Conservation (phyloP, 2,329 filamentous ascomycete species). For the Beauveria sp. region DNA sequence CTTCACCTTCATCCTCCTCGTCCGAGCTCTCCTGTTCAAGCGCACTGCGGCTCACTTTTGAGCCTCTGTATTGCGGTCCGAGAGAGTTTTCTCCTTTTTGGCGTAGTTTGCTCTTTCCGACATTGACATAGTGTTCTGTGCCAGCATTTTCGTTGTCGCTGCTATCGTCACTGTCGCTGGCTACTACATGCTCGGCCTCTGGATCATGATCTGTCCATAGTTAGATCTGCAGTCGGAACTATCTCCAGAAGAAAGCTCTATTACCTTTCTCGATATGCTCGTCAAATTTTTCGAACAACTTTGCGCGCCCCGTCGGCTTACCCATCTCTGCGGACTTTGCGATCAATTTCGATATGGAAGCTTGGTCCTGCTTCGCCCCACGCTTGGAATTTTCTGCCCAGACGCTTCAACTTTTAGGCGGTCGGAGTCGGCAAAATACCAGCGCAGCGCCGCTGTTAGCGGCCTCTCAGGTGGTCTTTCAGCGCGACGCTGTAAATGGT, state of each 20-base stretch:
- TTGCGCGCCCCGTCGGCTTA: constrained; percentile 44
- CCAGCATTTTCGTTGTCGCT: constrained; percentile 50
- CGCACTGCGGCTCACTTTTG: constrained; percentile 62
- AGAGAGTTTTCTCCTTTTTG: constrained; percentile 61
- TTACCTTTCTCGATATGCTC: constrained; percentile 56
- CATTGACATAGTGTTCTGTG: constrained; percentile 78
- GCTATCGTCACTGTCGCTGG: constrained; percentile 41
- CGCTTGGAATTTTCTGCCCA: constrained; percentile 26
- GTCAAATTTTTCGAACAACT: constrained; percentile 55
- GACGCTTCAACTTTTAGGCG: constrained; percentile 43
- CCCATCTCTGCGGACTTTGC: constrained; percentile 36
- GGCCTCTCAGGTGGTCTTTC: background rate
- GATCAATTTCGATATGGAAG: constrained; percentile 13
- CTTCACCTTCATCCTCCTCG: constrained; percentile 42
- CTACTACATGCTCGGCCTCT: constrained; percentile 56
- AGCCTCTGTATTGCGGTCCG: constrained; percentile 73
- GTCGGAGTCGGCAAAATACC: constrained; percentile 36
- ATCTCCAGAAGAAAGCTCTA: background rate
- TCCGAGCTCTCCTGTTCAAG: constrained; percentile 51
- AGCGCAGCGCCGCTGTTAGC: background rate
- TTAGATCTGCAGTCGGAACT: background rate
- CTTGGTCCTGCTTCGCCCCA: constrained; percentile 18
- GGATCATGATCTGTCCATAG: constrained; percentile 64
- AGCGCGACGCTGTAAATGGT: background rate
- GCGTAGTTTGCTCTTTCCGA: constrained; percentile 78